Evolutionary conservation across 768 basidiomycete species (phyloP).

Genomic region (Suillus lakei): DNA sequence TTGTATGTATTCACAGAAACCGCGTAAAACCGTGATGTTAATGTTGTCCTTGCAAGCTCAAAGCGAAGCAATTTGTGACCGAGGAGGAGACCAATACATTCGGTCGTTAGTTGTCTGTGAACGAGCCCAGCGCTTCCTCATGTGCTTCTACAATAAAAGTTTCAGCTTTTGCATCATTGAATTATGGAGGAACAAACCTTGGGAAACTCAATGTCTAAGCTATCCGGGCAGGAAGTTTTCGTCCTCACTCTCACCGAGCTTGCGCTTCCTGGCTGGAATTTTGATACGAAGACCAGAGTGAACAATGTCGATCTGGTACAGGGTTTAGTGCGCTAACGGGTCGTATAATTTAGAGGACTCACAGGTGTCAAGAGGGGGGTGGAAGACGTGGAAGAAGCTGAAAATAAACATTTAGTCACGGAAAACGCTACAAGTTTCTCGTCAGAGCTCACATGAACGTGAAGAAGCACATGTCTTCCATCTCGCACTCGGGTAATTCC

Average conservation of each 20-base stretch:
- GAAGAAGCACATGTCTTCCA: conserved; percentile 20
- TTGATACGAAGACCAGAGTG: conserved; percentile 31
- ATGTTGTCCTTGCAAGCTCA: not conserved
- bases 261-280: conserved; percentile 30
- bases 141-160: conserved; percentile 15
- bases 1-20: not conserved
- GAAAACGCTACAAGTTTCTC: not conserved
- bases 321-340: not conserved
- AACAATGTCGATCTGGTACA: conserved; percentile 13
- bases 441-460: conserved; percentile 20
- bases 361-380: conserved; percentile 22
- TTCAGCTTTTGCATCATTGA: not conserved
- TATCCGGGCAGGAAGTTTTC: conserved; percentile 2
- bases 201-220: conserved; percentile 12
- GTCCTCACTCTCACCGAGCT: conserved; percentile 22
- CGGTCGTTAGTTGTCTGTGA: conserved; percentile 2
- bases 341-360: conserved; percentile 2
- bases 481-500: conserved; percentile 28
- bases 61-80: not conserved
- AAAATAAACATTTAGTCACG: not conserved
- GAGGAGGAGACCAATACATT: conserved; percentile 1
- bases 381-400: conserved; percentile 17
- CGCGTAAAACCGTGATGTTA: not conserved
- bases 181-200: conserved; percentile 20
- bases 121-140: conserved; percentile 23